Evolutionary conservation across 148 eudicot genomes (phyloP).

Genomic region (Polygonum maritimum): DNA sequence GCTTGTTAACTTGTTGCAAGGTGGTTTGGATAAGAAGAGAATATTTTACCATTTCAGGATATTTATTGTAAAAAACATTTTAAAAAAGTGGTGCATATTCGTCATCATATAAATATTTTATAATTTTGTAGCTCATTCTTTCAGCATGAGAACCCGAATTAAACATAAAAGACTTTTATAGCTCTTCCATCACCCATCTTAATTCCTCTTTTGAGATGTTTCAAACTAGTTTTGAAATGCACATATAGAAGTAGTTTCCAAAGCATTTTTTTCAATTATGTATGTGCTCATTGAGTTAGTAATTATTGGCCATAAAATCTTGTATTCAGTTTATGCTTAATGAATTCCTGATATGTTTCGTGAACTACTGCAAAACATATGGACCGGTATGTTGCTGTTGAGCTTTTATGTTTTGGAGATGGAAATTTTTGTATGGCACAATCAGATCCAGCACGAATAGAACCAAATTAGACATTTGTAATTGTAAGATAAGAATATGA

Average conservation of each 20-base stretch:
- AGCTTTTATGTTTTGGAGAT: not conserved
- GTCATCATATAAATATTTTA: not conserved
- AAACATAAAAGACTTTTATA: not conserved
- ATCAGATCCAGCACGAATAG: not conserved
- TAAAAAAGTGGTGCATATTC: not conserved
- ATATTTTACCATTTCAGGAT: too few species aligned
- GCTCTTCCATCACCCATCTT: not conserved
- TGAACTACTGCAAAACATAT: not conserved
- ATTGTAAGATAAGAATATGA: not conserved
- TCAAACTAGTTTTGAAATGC: not conserved
- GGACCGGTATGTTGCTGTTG: not conserved
- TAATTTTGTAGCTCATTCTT: not conserved
- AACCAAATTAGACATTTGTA: not conserved
- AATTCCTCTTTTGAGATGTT: not conserved
- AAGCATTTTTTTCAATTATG: not conserved
- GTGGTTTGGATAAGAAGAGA: not conserved
- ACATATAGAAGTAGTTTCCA: not conserved
- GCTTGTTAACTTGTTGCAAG: not conserved
- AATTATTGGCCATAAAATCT: not conserved
- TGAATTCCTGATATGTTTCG: not conserved
- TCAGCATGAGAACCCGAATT: not conserved
- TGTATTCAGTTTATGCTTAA: not conserved
- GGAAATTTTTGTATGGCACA: not conserved
- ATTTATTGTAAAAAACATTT: too few species aligned
- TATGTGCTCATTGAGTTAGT: not conserved